Evolutionary conservation across 2,329 filamentous ascomycete genomes (phyloP), one percentile per base, ranked within the genome.

Genomic region (Aspergillus arachidicola): DNA sequence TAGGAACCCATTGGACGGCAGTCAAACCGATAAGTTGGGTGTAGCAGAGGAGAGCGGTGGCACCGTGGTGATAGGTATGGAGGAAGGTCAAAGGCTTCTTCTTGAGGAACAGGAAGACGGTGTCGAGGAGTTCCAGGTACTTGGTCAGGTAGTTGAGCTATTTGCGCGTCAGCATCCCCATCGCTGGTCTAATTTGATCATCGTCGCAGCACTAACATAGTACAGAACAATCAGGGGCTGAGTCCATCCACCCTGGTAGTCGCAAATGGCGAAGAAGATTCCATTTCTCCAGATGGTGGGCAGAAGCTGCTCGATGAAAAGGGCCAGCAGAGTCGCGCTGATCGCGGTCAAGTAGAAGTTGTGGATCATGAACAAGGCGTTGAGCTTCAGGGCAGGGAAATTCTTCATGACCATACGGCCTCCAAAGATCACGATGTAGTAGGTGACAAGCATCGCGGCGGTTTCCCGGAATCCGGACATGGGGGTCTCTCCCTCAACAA

Each of bases 41-140:
- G 86, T 96, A 98, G 91, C 94, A 97, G 73, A 98, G 91, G 68
- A 97, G 90, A 72, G 94, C 94, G 62, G 94, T 98, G 60, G 94
- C 94, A 76, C 94, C 94, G 80, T 98, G 94, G 86, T 98, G 94
- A 83, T 98, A 98, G 83, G 93, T 97, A 87, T 98, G 94, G 71
- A 98, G 91, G 89, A 98, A 98, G 75, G 95, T 97, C 78, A 97
- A 83, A 60, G 94, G 94, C 90, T 98, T 98, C 90, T 98, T 98
- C 90, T 98, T 98, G 79, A 98, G 88, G 84, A 97, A 95, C 61
- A 98, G 85, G 86, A 98, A 98, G 78, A 94, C 89, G 64, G 94
- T 98, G 81, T 98, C 94, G 72, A 98, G 84, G 69, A 98, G 86
- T 82, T 98, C 94, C 70, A 97, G 87, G 81, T 97, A 98, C 82